A percentile compares a stretch with the other conserved stretches of the same genome.
Conservation (phyloP, 768 basidiomycete genomes). For the Boletus bicolor region DNA sequence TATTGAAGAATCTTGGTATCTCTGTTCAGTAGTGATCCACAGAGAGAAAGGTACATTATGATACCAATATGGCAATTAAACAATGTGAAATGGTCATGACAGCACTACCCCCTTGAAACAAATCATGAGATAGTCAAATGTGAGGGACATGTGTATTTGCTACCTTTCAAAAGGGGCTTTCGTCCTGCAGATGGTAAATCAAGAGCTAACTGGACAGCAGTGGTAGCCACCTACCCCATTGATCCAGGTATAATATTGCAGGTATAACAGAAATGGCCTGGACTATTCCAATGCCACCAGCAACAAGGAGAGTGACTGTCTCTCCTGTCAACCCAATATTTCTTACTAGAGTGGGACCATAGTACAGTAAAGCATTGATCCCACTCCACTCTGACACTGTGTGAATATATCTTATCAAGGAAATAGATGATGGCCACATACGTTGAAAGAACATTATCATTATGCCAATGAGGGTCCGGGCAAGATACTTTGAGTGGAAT, state of each 20-base stretch:
- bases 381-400: conserved; percentile 71
- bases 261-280: conserved; percentile 77
- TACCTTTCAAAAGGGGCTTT: conserved; percentile 58
- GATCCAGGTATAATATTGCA: conserved; percentile 68
- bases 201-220: not conserved
- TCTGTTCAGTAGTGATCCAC: not conserved
- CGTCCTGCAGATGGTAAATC: conserved; percentile 43
- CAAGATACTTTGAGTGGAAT: conserved; percentile 50
- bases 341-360: conserved; percentile 69
- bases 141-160: not conserved
- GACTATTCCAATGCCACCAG: conserved; percentile 76
- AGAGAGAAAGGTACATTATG: not conserved
- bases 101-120: conserved; percentile 47
- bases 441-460: conserved; percentile 84
- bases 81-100: conserved; percentile 66
- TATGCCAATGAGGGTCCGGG: conserved; percentile 66
- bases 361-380: conserved; percentile 81
- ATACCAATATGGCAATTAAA: conserved; percentile 60
- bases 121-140: not conserved
- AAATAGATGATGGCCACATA: conserved; percentile 32
- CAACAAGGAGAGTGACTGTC: conserved; percentile 58
- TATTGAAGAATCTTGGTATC: conserved; percentile 43
- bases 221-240: conserved; percentile 41
- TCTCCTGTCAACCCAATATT: conserved; percentile 63
- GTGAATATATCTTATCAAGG: not conserved